Evolutionary conservation across 768 basidiomycete genomes (phyloP).

Genomic region (Coprinopsis strossmayeri): DNA sequence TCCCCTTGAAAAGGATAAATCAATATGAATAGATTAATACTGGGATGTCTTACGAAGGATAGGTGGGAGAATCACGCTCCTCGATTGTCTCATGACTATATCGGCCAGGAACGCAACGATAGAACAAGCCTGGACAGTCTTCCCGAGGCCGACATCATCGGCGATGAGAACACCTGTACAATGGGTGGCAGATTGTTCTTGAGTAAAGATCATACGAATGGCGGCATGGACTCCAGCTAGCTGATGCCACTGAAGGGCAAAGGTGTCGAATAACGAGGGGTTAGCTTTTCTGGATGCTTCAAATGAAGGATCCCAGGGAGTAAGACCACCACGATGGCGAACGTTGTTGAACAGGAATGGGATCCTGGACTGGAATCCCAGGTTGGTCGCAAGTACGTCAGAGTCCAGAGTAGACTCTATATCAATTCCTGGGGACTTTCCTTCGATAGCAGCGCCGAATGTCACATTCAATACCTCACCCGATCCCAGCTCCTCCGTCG

Average conservation of each 20-base stretch:
- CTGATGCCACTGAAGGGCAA: conserved; percentile 19
- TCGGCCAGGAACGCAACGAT: conserved; percentile 17
- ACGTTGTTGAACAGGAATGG: conserved; percentile 13
- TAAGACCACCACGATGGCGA: conserved; percentile 5
- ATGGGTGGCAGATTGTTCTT: background rate
- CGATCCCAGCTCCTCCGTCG: background rate
- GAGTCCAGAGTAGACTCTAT: conserved; percentile 12
- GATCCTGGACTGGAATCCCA: conserved; percentile 8
- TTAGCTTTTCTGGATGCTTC: background rate
- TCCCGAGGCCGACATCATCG: conserved; percentile 26
- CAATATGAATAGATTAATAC: background rate
- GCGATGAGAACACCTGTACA: conserved; percentile 14
- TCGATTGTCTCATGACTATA: background rate
- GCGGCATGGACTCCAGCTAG: conserved; percentile 15
- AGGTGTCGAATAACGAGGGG: background rate
- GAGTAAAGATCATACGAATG: conserved; percentile 11
- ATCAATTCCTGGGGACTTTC: conserved; percentile 15
- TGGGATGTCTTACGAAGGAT: background rate
- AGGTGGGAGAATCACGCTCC: conserved; percentile 7
- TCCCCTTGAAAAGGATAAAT: background rate
- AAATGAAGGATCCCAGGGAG: conserved; percentile 9
- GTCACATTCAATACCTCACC: background rate
- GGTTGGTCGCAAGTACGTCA: conserved; percentile 1
- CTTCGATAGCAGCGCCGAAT: background rate
- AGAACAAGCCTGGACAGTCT: conserved; percentile 19